Evolutionary conservation across 1,284 basidiomycete genomes (phyloP).

Genomic region (Ceraceosorus guamensis): DNA sequence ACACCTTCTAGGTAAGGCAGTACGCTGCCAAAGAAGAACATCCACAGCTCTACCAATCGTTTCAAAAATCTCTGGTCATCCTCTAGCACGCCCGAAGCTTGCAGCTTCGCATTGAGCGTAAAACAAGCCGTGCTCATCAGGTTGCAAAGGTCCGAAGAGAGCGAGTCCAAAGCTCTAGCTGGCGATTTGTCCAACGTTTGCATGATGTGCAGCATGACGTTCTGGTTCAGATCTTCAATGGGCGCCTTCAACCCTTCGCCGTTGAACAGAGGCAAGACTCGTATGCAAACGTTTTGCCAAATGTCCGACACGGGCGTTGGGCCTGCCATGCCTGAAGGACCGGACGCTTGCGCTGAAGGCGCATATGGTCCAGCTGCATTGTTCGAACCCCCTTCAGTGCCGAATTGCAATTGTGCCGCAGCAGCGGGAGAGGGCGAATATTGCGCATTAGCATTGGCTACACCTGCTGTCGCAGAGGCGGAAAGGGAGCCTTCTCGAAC

Average conservation of each 20-base stretch:
- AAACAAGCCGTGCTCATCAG: constrained; percentile 81
- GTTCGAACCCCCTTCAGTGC: too few relatives aligned
- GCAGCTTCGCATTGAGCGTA: constrained; percentile 78
- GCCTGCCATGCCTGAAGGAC: constrained; percentile 1
- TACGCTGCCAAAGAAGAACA: constrained; percentile 87
- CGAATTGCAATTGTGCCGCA: too few relatives aligned
- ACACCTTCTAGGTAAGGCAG: constrained; percentile 73
- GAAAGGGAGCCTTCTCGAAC: neutral
- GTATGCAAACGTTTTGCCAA: constrained; percentile 74
- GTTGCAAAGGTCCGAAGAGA: constrained; percentile 73
- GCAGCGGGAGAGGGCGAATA: too few relatives aligned
- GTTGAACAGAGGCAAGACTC: constrained; percentile 83
- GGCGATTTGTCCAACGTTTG: constrained; percentile 49
- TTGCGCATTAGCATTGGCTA: too few relatives aligned
- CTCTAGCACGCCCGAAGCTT: constrained; percentile 54
- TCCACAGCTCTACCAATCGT: constrained; percentile 79
- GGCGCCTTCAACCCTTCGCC: constrained; percentile 78
- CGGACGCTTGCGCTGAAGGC: too few relatives aligned
- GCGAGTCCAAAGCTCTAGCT: constrained; percentile 51
- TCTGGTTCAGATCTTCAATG: constrained; percentile 81
- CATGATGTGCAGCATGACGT: constrained; percentile 64
- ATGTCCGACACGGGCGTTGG: constrained; percentile 22
- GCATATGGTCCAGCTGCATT: too few relatives aligned
- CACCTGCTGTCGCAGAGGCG: too few relatives aligned
- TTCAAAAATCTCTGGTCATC: constrained; percentile 60